phyloP scores from a whole-genome alignment of 2,329 filamentous ascomycete genomes.

The Sclerotiophoma versabilis region DNA sequence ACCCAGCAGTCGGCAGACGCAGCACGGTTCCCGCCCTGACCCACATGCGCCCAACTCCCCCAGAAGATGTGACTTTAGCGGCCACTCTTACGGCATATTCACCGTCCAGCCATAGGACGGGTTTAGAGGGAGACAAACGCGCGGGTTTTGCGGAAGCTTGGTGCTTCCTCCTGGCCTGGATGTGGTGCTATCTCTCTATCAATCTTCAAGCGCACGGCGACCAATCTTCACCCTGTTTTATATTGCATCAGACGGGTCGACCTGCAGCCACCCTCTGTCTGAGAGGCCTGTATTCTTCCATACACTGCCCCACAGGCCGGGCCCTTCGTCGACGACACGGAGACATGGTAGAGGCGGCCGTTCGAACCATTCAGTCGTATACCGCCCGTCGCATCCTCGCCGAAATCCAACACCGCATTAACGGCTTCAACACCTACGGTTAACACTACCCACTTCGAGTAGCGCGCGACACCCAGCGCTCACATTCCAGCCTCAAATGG shows the following conservation, averaged over 20 bases:
- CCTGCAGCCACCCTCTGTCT: constrained; percentile 30
- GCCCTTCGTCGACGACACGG: constrained; percentile 36
- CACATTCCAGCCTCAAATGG: constrained; percentile 40
- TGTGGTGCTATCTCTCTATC: constrained; percentile 46
- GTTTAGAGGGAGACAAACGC: constrained; percentile 36
- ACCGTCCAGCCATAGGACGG: constrained; percentile 50
- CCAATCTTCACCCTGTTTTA: constrained; percentile 39
- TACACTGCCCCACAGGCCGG: constrained; percentile 34
- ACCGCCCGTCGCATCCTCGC: constrained; percentile 50
- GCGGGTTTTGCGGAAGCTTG: constrained; percentile 45
- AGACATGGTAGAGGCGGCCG: constrained; percentile 47
- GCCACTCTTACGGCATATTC: constrained; percentile 46
- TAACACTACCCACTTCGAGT: constrained; percentile 30
- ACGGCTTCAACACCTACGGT: constrained; percentile 53
- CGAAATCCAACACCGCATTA: constrained; percentile 50
- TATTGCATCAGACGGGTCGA: constrained; percentile 35
- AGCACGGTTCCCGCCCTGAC: constrained; percentile 29
- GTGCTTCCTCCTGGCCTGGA: constrained; percentile 38
- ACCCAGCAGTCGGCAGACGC: constrained; percentile 33
- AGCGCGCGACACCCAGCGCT: constrained; percentile 23
- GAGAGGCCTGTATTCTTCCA: constrained; percentile 36
- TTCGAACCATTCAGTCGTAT: constrained; percentile 43
- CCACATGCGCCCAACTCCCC: constrained; percentile 33
- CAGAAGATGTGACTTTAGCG: constrained; percentile 36
- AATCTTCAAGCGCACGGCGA: constrained; percentile 42